Percentiles rank a stretch among this genome's conserved stretches.
These are phyloP conservation scores for Medicago truncatula DNA, from an alignment of 306 rosid species.

Conservation along the genomic window DNA sequence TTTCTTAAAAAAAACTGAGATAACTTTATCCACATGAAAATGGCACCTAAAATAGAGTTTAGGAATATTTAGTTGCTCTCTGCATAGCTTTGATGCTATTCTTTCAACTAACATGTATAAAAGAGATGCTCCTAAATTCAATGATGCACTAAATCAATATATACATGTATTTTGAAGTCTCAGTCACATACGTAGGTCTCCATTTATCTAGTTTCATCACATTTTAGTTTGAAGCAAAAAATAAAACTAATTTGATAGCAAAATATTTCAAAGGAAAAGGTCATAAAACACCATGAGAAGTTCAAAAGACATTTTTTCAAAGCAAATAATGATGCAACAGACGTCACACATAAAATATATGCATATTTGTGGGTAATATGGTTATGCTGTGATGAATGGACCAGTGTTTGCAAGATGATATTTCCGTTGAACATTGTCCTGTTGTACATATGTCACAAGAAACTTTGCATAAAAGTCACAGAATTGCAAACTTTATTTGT, in stretches of 20 bases:
- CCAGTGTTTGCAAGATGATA: constrained; percentile 29
- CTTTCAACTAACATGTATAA: constrained; percentile 5
- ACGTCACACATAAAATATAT: constrained; percentile 4
- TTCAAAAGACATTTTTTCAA: constrained; percentile 6
- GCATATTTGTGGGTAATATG: constrained; percentile 10
- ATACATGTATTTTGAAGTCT: constrained; percentile 13
- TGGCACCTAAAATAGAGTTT: constrained; percentile 31
- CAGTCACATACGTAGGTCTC: constrained; percentile 1
- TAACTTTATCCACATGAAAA: constrained; percentile 26
- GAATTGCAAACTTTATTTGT: constrained; percentile 26
- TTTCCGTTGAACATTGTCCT: constrained; percentile 21
- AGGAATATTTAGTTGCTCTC: constrained; percentile 25
- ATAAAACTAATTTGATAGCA: constrained; percentile 26
- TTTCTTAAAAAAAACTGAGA: constrained; percentile 10
- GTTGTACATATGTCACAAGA: constrained; percentile 1
- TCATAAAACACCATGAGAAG: constrained; percentile 23
- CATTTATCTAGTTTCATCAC: constrained; percentile 20
- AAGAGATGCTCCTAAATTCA: constrained; percentile 26
- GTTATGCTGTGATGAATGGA: constrained; percentile 22
- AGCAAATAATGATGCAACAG: constrained; percentile 27
- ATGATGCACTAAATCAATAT: constrained; percentile 10
- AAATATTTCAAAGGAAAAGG: constrained; percentile 35
- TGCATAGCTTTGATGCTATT: constrained; percentile 31
- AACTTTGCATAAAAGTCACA: constrained; percentile 19
- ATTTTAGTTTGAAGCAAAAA: constrained; percentile 28